These are phyloP conservation scores for Avena insularis DNA, from an alignment of 176 grass and related monocot species.

Conservation along the genomic window DNA sequence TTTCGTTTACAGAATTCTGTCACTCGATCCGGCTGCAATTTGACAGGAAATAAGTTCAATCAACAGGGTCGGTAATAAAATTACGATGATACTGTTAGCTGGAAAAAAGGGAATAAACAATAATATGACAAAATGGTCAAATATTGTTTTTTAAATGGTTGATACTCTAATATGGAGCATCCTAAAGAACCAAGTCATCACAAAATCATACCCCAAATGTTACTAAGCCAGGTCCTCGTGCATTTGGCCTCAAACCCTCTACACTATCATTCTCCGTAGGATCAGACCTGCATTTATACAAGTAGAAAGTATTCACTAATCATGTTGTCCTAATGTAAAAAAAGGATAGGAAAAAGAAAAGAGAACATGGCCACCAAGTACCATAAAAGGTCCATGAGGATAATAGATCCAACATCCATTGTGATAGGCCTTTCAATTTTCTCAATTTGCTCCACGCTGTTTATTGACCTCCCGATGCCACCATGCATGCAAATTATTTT, in stretches of 20 bases:
- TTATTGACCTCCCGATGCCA: slow-evolving; percentile 98
- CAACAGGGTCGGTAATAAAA: background rate
- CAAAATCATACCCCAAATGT: slow-evolving; percentile 85
- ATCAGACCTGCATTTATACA: slow-evolving; percentile 83
- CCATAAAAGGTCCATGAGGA: slow-evolving; percentile 98
- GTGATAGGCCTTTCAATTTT: slow-evolving; percentile 99
- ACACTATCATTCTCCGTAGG: slow-evolving; percentile 98
- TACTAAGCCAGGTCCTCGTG: slow-evolving; percentile 93
- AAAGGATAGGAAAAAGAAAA: background rate
- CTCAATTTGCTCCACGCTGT: slow-evolving; percentile 90
- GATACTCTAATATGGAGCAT: slow-evolving; percentile 4
- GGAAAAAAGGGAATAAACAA: background rate
- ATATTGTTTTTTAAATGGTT: background rate
- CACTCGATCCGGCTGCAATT: slow-evolving; percentile 86
- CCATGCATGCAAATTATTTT: slow-evolving; percentile 99
- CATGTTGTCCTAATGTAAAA: slow-evolving; percentile 2
- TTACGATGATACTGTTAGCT: slow-evolving; percentile 11
- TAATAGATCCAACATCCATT: slow-evolving; percentile 98
- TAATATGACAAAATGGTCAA: slow-evolving; percentile 19
- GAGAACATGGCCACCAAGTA: slow-evolving; percentile 42
- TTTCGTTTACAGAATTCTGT: slow-evolving; percentile 97
- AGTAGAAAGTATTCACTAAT: slow-evolving; percentile 23
- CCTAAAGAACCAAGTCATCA: slow-evolving; percentile 32
- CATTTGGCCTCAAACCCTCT: slow-evolving; percentile 99
- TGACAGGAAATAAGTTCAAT: slow-evolving; percentile 37